phyloP scores from a whole-genome alignment of 1,139 yeast species.

The Taphrina populina region DNA sequence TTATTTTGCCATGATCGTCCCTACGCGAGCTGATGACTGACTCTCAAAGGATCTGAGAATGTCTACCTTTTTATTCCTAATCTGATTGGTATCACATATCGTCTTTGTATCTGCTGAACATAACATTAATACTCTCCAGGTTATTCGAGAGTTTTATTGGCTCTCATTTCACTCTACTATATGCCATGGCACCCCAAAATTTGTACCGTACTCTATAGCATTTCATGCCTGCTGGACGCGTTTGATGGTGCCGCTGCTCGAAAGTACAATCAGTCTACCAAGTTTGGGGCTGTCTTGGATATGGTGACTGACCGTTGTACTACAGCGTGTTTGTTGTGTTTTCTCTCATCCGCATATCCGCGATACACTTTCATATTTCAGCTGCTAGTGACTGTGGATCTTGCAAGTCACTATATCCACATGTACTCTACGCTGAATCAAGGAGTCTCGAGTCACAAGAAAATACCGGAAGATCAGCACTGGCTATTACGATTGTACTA shows the following conservation, averaged over 20 bases:
- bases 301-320: constrained; percentile 99
- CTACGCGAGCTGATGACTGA: no score
- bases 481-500: constrained; percentile 80
- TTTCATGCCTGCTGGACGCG: constrained; percentile 91
- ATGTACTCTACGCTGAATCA: constrained; percentile 89
- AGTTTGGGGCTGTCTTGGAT: constrained; percentile 93
- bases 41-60: constrained; percentile 43
- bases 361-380: constrained; percentile 70
- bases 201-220: constrained; percentile 70
- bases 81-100: constrained; percentile 59
- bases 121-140: constrained; percentile 14
- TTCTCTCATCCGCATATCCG: constrained; percentile 78
- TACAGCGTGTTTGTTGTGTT: constrained; percentile 85
- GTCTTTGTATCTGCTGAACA: constrained; percentile 3
- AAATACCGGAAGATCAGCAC: constrained; percentile 68
- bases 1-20: not conserved
- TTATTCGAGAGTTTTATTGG: constrained; percentile 75
- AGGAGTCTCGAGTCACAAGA: constrained; percentile 82
- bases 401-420: constrained; percentile 96
- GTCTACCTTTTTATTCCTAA: constrained; percentile 83
- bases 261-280: constrained; percentile 74
- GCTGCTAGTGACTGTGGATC: constrained; percentile 76
- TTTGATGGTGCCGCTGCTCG: constrained; percentile 97
- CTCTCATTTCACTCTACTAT: constrained; percentile 70
- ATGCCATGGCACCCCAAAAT: constrained; percentile 78